Evolutionary conservation across 441 rosid genomes (phyloP), one percentile per base, ranked within the genome.

Genomic region (Eutrema salsugineum): DNA sequence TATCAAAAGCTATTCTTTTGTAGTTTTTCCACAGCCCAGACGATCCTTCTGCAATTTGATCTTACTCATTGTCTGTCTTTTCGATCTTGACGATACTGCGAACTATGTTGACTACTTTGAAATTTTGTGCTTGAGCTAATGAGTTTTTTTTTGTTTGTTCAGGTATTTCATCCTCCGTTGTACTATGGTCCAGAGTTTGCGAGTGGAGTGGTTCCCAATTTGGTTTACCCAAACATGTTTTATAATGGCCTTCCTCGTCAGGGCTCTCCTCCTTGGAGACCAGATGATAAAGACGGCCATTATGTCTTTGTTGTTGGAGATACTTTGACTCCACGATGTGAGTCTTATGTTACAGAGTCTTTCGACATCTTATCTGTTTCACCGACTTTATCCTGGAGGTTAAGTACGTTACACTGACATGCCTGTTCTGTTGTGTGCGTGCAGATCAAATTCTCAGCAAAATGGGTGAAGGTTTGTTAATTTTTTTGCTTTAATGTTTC

Each of bases 281-380:
- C 91, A 11, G 97, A 93, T 78, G 96, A 91, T 78, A 91, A 91
- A 83, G 97, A 93, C 64, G 97, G 98, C 1, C 98, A 91, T 79
- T 93, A 82, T 65, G 88, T 88, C 54, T 93, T 87, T 71, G 80
- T 85, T 14, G 55, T 91, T 24, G 96, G 98, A 66, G 97, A 91
- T 68, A 80, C 78, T 79, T 79, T 93, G 65, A 89, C 94, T 61
- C 74, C 91, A 40, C 89, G 96, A 73, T 91, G 98, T 93, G 83
- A 80, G 83, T 70, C 44, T 65, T 24, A 22, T 36, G 47, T 53
- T 40, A 36, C 67, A 40, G 66, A 76, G 20, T 51, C 54, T 71
- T 30, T 55, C 24, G 38, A 39, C 33, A 30, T 58, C 40, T 74
- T 64, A 22, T 63, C 27, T 77, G 47, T 66, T 32, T 66, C 46